Base-by-base conservation (phyloP, 2,329 filamentous ascomycete species). In the Magnaporthiopsis poae region DNA sequence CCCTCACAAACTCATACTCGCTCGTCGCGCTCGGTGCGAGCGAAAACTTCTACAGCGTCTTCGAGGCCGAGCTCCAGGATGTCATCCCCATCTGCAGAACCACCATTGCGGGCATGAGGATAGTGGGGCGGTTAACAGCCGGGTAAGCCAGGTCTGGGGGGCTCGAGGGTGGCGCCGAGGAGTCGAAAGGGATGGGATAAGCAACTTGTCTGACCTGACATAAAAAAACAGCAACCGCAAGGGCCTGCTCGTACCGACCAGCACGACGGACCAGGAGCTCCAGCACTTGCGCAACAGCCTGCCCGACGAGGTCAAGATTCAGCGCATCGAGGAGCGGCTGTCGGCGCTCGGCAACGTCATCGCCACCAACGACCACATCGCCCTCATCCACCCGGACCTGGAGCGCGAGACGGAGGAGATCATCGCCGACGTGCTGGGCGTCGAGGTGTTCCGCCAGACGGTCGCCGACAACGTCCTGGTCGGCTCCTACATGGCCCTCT, bases 401-500 rank as follows among this genome's bases (percentile, higher is more conserved):
- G 95, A 98, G 84, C 90, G 94, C 69, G 95, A 99, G 82, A 97
- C 93, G 21, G 95, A 99, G 80, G 95, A 99, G 82, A 97, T 99
- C 72, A 93, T 99, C 75, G 92, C 95, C 73, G 95, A 99, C 77
- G 91, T 96, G 68, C 82, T 96, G 27, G 91, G 91, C 69, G 91
- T 96, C 67, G 91, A 96, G 78, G 91, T 95, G 13, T 96, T 95
- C 81, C 83, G 91, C 69, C 95, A 99, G 82, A 98, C 95, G 62
- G 90, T 99, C 68, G 92, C 94, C 73, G 93, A 97, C 80, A 97
- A 98, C 76, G 95, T 99, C 67, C 87, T 99, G 35, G 95, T 96
- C 56, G 95, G 95, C 68, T 92, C 89, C 64, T 99, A 99, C 84
- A 98, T 98, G 93, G 87, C 90, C 66, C 84, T 99, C 69, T 94